Evolutionary conservation across 495 filamentous ascomycete species (phyloP).

Genomic region (Neurospora tetraspora): DNA sequence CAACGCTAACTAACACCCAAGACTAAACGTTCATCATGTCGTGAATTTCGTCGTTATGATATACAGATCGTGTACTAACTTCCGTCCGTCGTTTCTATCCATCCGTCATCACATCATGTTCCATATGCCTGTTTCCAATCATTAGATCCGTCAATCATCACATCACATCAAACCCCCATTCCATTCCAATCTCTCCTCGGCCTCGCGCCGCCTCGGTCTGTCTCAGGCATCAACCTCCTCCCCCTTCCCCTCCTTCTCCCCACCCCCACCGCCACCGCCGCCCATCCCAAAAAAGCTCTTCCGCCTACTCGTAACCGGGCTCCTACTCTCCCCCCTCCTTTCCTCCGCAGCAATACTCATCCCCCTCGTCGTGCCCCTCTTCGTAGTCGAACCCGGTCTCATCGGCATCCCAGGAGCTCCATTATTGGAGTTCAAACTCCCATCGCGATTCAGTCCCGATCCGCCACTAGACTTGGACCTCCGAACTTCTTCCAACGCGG

Average conservation of each 20-base stretch:
- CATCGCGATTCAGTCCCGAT: neutral
- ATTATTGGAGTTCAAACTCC: neutral
- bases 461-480: neutral
- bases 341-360: neutral
- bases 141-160: neutral
- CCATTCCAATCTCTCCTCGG: neutral
- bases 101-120: neutral
- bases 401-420: neutral
- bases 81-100: neutral
- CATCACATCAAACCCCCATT: neutral
- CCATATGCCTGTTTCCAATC: neutral
- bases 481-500: slow-evolving; percentile 23
- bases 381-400: neutral
- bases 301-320: neutral
- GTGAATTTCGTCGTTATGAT: neutral
- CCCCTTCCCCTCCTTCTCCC: neutral
- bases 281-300: neutral
- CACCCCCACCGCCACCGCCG: neutral
- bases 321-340: neutral
- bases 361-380: neutral
- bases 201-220: neutral
- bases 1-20: too few relatives aligned
- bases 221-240: neutral
- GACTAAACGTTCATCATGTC: neutral
- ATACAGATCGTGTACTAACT: neutral